Base-by-base conservation (phyloP, 306 rosid species). In the Lathyrus oleraceus region DNA sequence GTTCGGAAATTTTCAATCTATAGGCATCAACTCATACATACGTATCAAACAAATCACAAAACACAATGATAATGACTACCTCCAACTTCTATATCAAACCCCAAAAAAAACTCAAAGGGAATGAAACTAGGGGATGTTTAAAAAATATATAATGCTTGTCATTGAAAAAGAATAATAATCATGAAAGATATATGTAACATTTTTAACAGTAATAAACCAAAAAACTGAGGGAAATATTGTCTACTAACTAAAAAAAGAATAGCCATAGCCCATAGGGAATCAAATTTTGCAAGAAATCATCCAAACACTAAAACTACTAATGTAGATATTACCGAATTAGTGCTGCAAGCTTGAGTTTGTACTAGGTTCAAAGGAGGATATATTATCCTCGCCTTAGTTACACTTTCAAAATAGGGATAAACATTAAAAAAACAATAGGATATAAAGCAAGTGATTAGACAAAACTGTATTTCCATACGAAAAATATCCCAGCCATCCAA, bases 401-500 rank as follows among this genome's bases (percentile, higher is more conserved):
- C 49, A 28, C 53, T 68, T 61, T 44, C 42, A 54, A 27, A 45
- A 16, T 63, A 28, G 11, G 61, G 56, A 51, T 20, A 45, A 15
- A 51, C 35, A 69, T 23, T 43, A 23, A 62, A 70, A 70, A 14
- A 60, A 57, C 58, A n/a, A 52, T 19, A 44, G 54, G 38, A 62
- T 36, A 58, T 38, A 47, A 74, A 36, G 44, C 20, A 36, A 35
- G 73, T 10, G 52, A 47, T 43, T 21, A 44, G 15, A 67, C 25
- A 10, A 48, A 62, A 69, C 35, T 58, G 14, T 61, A 67, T 64
- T 80, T 80, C 61, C 15, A 21, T 4, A 12, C 70, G 49, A 63
- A 43, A 54, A 59, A 54, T 5, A 67, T 48, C 35, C 51, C 61
- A 36, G 56, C 71, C 43, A 36, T 36, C 35, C 44, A 38, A 51